Percentiles rank a stretch among this genome's conserved stretches.
Conservation (phyloP, 371 early-diverging fungal species). For the Mucor racemosus region DNA sequence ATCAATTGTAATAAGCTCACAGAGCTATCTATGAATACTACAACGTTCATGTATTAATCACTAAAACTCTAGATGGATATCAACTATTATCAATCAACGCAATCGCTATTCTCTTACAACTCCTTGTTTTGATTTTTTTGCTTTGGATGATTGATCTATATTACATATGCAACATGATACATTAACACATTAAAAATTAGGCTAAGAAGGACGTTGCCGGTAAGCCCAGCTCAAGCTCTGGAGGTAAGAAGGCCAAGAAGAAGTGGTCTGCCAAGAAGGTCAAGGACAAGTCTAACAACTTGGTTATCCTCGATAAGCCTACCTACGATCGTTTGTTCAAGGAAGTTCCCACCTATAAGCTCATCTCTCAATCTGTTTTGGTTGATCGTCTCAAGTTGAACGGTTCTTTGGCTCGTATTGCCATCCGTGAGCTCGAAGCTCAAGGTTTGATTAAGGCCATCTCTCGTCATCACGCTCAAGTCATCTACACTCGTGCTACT, state of each 20-base stretch:
- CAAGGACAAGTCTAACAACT: constrained; percentile 98
- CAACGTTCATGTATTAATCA: too few species aligned
- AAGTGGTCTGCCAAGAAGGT: constrained; percentile 97
- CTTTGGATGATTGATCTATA: background rate
- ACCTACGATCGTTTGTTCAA: constrained; percentile 95
- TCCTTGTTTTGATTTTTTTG: background rate
- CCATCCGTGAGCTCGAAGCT: constrained; percentile 90
- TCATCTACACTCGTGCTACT: constrained; percentile 95
- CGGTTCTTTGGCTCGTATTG: constrained; percentile 96
- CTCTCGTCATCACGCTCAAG: constrained; percentile 88
- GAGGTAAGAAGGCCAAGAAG: constrained; percentile 93
- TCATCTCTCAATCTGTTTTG: constrained; percentile 96
- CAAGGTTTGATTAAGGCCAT: constrained; percentile 93
- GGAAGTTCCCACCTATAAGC: constrained; percentile 99
- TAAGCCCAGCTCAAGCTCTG: constrained; percentile 72
- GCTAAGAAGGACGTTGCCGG: constrained; percentile 76
- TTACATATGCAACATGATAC: background rate
- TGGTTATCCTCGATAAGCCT: constrained; percentile 90
- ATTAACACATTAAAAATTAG: constrained; percentile 31
- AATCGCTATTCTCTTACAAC: background rate
- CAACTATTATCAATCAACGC: background rate
- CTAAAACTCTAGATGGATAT: background rate
- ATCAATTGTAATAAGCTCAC: background rate
- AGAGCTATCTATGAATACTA: too few species aligned
- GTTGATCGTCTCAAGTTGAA: constrained; percentile 98